Conservation (phyloP, 106 monocot genomes). For the Triglochin maritima region DNA sequence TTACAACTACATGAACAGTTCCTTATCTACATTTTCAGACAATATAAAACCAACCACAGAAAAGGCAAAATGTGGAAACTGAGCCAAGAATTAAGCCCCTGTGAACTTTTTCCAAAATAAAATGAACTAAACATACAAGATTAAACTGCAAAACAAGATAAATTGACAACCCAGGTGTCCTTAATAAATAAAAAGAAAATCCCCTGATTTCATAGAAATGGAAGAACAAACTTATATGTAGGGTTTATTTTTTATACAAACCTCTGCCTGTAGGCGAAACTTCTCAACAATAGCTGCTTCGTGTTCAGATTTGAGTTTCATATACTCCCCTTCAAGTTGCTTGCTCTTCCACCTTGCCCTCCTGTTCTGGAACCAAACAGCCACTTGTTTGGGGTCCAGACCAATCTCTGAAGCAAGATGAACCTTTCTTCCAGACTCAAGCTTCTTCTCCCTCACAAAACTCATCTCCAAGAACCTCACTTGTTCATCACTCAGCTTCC, state of each 20-base stretch:
- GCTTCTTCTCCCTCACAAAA: slow-evolving; percentile 1
- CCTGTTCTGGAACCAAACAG: slow-evolving; percentile 10
- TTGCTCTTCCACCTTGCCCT: slow-evolving; percentile 9
- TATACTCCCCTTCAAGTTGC: slow-evolving; percentile 2
- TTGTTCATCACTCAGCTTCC: slow-evolving; percentile 5
- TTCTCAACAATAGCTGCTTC: slow-evolving; percentile 1
- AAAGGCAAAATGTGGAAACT: too few species aligned
- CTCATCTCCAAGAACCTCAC: slow-evolving; percentile 4
- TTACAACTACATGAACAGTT: too few species aligned
- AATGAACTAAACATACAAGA: neutral
- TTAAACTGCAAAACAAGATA: neutral
- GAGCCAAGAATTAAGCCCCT: neutral
- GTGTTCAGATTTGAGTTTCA: neutral
- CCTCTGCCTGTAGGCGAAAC: neutral
- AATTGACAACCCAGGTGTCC: too few species aligned
- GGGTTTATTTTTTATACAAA: neutral
- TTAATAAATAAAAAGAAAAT: too few species aligned
- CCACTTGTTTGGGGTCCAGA: slow-evolving; percentile 2
- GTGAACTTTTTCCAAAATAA: neutral
- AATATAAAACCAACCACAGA: too few species aligned
- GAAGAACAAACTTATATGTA: too few species aligned
- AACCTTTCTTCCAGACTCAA: slow-evolving; percentile 1
- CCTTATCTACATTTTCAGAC: too few species aligned
- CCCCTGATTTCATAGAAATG: too few species aligned
- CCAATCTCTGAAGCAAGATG: slow-evolving; percentile 1